Percentiles rank a stretch among this genome's conserved stretches.
These are phyloP conservation scores for Xylona heveae DNA, from an alignment of 495 filamentous ascomycete species.

Conservation along the genomic window DNA sequence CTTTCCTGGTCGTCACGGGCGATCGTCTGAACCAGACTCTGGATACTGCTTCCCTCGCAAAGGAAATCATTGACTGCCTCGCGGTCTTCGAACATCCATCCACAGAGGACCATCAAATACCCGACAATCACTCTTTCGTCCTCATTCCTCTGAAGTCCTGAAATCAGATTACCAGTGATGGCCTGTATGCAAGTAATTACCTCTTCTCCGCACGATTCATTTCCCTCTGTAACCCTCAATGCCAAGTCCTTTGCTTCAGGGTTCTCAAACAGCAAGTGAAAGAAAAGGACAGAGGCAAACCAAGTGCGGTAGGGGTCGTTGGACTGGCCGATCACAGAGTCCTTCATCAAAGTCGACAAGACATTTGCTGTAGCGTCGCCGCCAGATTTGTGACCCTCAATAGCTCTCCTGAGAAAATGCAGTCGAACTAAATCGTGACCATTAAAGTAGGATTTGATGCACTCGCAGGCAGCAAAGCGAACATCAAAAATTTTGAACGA, in stretches of 20 bases:
- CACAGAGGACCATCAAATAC: constrained; percentile 80
- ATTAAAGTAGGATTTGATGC: constrained; percentile 79
- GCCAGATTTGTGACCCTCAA: constrained; percentile 63
- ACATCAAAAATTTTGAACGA: constrained; percentile 50
- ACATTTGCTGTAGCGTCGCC: constrained; percentile 80
- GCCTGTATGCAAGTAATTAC: constrained; percentile 86
- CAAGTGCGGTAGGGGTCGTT: constrained; percentile 75
- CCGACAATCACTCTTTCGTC: constrained; percentile 70
- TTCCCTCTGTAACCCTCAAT: constrained; percentile 69
- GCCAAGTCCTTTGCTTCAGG: constrained; percentile 56
- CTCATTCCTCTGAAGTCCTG: constrained; percentile 45
- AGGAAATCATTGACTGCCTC: constrained; percentile 87
- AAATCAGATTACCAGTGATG: constrained; percentile 62
- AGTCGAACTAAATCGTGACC: constrained; percentile 55
- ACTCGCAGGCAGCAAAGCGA: constrained; percentile 67
- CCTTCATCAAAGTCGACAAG: constrained; percentile 51
- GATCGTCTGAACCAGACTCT: constrained; percentile 59
- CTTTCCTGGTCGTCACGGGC: constrained; percentile 34
- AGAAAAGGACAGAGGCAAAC: constrained; percentile 78
- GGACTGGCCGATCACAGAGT: constrained; percentile 30
- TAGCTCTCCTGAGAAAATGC: constrained; percentile 75
- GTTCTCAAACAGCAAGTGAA: constrained; percentile 76
- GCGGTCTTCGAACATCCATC: constrained; percentile 84
- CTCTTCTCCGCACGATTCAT: constrained; percentile 80
- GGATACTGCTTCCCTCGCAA: constrained; percentile 80